Evolutionary conservation across 257 asterid genomes (phyloP).

Genomic region (Pogostemon cablin): DNA sequence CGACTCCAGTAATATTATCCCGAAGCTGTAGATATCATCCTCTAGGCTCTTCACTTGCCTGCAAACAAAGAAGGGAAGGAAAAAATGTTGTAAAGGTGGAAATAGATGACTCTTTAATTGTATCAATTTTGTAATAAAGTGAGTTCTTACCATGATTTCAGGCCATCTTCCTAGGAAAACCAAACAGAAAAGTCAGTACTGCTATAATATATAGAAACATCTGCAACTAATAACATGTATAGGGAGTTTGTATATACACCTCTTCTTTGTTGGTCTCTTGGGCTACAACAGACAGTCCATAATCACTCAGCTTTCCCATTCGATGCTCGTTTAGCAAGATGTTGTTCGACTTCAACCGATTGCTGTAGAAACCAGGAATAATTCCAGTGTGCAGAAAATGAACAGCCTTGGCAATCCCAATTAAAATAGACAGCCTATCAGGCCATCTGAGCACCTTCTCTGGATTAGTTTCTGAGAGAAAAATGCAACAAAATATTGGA

Average conservation of each 20-base stretch:
- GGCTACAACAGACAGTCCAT: slow-evolving; percentile 63
- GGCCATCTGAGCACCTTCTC: slow-evolving; percentile 66
- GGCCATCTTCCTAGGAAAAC: slow-evolving; percentile 46
- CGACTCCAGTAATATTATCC: slow-evolving; percentile 60
- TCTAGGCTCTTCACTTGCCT: slow-evolving; percentile 61
- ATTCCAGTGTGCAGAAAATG: slow-evolving; percentile 81
- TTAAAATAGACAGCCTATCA: slow-evolving; percentile 58
- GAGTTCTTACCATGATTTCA: slow-evolving; percentile 52
- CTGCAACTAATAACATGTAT: neutral
- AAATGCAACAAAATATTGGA: slow-evolving; percentile 1
- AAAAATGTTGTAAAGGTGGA: neutral
- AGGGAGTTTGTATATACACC: slow-evolving; percentile 30
- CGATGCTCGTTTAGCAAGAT: slow-evolving; percentile 58
- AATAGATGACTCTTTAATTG: slow-evolving; percentile 5
- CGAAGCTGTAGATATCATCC: slow-evolving; percentile 75
- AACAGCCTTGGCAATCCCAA: slow-evolving; percentile 70
- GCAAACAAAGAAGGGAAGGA: slow-evolving; percentile 21
- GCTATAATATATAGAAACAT: neutral
- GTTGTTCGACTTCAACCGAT: slow-evolving; percentile 58
- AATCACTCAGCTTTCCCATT: slow-evolving; percentile 71
- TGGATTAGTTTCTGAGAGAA: slow-evolving; percentile 51
- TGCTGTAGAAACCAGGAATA: slow-evolving; percentile 66
- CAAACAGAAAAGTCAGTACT: slow-evolving; percentile 17
- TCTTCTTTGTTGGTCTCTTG: slow-evolving; percentile 49
- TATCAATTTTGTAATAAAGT: neutral